Evolutionary conservation across 2,329 filamentous ascomycete species (phyloP).

Genomic region (Botrytis byssoidea): DNA sequence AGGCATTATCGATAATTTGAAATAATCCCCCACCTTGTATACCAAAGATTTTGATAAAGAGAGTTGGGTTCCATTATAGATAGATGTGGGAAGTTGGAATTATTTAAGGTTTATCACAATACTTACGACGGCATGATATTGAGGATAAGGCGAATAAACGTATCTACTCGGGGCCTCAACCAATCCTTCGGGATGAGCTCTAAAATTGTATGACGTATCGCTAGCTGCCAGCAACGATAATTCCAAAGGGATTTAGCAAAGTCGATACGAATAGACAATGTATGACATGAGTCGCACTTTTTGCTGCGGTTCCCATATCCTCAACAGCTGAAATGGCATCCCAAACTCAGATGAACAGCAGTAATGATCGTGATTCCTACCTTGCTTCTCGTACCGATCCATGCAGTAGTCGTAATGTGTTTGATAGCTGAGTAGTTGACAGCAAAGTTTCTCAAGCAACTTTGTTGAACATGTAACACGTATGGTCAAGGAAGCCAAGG

Average conservation of each 20-base stretch:
- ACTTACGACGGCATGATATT: neutral
- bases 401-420: neutral
- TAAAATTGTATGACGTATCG: constrained; percentile 1
- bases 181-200: neutral
- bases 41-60: neutral
- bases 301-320: neutral
- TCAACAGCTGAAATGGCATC: neutral
- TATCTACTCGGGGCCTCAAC: neutral
- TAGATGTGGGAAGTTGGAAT: neutral
- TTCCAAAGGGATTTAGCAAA: neutral
- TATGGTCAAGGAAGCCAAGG: neutral
- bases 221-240: neutral
- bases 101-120: neutral
- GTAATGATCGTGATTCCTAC: neutral
- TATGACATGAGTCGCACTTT: neutral
- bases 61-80: neutral
- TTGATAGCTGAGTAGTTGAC: neutral
- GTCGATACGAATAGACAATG: neutral
- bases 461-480: neutral
- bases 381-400: neutral
- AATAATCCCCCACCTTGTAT: neutral
- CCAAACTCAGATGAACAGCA: neutral
- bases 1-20: neutral
- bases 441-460: neutral
- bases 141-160: neutral